Base-by-base conservation (phyloP, 2,329 filamentous ascomycete species). In the Apiospora koreana region DNA sequence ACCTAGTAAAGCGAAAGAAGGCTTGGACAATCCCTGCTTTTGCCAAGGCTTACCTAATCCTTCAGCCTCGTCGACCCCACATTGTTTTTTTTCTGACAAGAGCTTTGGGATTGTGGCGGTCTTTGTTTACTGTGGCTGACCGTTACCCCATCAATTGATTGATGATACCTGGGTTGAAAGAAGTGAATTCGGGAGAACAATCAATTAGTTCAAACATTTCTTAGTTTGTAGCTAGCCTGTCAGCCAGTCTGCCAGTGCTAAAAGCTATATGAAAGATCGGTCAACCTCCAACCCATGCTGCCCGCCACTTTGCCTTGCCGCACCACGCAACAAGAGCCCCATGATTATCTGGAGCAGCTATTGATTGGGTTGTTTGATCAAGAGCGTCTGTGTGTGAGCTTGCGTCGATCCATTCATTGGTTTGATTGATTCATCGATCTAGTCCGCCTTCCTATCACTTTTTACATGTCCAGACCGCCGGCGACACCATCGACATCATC, bases 91-190 rank as follows among this genome's bases (percentile, higher is more conserved):
- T 21, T 10, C 2, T 18, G 25, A 41, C 38, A 41, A 41, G 38
- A 54, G 25, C 12, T 21, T n/a, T 28, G n/a, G 2, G 18, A 2
- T 2, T 9, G 64, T 66, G 64, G 64, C 64, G 64, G 12, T 12
- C n/a, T 67, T 72, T 72, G 71, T 72, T 72, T 72, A 72, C 71
- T 72, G 69, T 72, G 71, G 71, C 71, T 65, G 28, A 12, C 23
- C n/a, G 71, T 70, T 69, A 69, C 41, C 71, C 69, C 65, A 72
- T 66, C 67, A 69, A 67, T 64, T 54, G 68, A 65, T 16, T 16
- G 46, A 23, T 48, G 45, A 7, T 23, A 35, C 35, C 35, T 42
- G 8, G 38, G 21, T n/a, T 10, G 45, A 48, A 18, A 16, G 31
- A 54, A 54, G 48, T n/a, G n/a, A n/a, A 54, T 41, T 5, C 38